Evolutionary conservation across 176 grass and related monocot genomes (phyloP), one percentile per base, ranked within the genome.

Genomic region (Carex myosuroides): DNA sequence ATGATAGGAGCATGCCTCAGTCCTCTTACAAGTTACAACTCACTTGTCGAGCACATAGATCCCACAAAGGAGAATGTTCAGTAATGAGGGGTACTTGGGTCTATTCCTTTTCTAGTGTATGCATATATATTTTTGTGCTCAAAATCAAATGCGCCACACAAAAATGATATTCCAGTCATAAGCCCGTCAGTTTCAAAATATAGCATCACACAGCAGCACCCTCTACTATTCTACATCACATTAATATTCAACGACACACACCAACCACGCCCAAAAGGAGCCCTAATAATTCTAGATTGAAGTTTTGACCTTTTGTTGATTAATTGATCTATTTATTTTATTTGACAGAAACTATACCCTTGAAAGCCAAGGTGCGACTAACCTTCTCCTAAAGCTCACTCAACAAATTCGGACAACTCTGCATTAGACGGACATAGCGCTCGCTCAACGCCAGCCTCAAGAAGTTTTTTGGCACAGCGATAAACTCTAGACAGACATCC

Each of bases 401-500:
- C 2, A 90, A 79, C 42, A 87, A 5, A 0, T n/a, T 70, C 2
- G 88, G 85, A 2, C 74, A 90, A 1, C 68, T 62, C 2, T 64
- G 54, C 71, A 37, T 41, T 3, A 87, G 29, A 52, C 22, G 1
- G 0, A 71, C 14, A 13, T 64, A 90, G 8, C 53, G 80, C 0
- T 87, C 61, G 0, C 82, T 91, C 4, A 91, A 73, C 3, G 64
- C 72, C 1, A 78, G 80, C 2, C 86, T 53, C 79, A 60, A 89
- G 78, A 94, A 91, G 52, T 91, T 89, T 9, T 65, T 18, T 2
- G 66, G 84, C 3, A 30, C 52, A 0, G 72, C 42, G 17, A 92
- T 77, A 64, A 94, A 92, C 0, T 63, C 84, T 6, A 94, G 44
- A 83, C 92, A 94, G 18, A 61, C 87, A 6, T 32, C 79, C 46